Evolutionary conservation across 768 basidiomycete genomes (phyloP).

Genomic region (Suillus decipiens): DNA sequence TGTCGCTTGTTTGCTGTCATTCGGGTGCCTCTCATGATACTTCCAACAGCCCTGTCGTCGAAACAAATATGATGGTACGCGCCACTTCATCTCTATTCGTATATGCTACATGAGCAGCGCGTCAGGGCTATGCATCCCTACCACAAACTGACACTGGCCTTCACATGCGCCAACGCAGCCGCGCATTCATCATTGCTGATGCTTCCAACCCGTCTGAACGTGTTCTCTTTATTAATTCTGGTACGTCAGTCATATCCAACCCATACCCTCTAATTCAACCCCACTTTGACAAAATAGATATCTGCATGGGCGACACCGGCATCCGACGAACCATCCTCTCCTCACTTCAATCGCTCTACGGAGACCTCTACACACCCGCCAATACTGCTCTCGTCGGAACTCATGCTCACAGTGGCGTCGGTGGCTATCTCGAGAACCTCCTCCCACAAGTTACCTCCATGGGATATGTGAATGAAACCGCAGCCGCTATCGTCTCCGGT

Average conservation of each 20-base stretch:
- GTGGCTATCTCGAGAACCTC: constrained; percentile 77
- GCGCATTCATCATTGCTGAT: constrained; percentile 76
- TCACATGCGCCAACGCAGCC: constrained; percentile 78
- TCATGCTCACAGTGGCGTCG: constrained; percentile 76
- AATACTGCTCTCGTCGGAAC: constrained; percentile 79
- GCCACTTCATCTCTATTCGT: not conserved
- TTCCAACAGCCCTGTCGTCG: constrained; percentile 62
- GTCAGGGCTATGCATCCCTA: constrained; percentile 66
- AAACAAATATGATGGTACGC: constrained; percentile 81
- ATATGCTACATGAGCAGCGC: constrained; percentile 1
- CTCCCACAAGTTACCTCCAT: constrained; percentile 75
- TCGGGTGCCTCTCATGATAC: not conserved
- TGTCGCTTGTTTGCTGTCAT: not conserved
- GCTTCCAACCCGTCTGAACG: constrained; percentile 54
- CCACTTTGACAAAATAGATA: constrained; percentile 41
- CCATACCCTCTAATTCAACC: constrained; percentile 21
- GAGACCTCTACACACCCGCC: constrained; percentile 63
- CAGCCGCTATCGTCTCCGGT: constrained; percentile 70
- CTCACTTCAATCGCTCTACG: constrained; percentile 54
- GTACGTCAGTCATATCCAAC: constrained; percentile 30
- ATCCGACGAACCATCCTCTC: constrained; percentile 68
- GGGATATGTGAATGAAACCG: constrained; percentile 72
- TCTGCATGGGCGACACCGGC: constrained; percentile 81
- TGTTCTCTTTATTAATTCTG: constrained; percentile 76
- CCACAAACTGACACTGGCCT: constrained; percentile 71